Base-by-base conservation (phyloP, 441 rosid genomes). In the Brassica hybrid region DNA sequence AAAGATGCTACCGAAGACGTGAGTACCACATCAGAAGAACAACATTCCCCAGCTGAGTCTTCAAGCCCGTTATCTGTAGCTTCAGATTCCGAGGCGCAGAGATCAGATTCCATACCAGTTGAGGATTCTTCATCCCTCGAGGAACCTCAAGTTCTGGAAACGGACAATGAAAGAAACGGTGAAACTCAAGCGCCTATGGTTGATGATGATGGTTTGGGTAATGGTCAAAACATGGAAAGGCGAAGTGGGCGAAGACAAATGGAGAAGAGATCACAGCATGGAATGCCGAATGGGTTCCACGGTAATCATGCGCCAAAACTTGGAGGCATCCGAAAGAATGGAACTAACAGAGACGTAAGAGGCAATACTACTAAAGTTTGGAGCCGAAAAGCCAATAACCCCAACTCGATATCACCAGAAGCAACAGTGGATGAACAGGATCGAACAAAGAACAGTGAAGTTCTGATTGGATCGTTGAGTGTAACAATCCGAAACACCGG, bases 391-490 rank as follows among this genome's bases (percentile, higher is more conserved):
- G 73, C 81, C 2, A 86, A 85, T 81, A 85, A 77, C 48, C 86
- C 83, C 67, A 79, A 78, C 74, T 58, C 76, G 64, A 71, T 73
- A 83, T 73, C 81, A 12, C 83, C 80, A 61, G 87, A 81, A 68
- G 88, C 86, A 80, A 76, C 85, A 75, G 73, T 80, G 69, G 75
- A 69, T 77, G 86, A 84, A 77, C 84, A 65, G 19, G 85, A 87
- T 61, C 84, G 78, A 32, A 76, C 83, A 70, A 85, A 86, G 82
- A 87, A 77, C 50, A 71, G 56, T 1, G 92, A 91, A 83, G 88
- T 96, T 79, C 79, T 92, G 79, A 89, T 96, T 73, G 99, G 99
- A 56, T 89, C 99, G 41, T 84, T 96, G 65, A 82, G 91, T 73
- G 92, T 94, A 75, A 73, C 89, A 0, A 88, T 96, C 59, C 88